phyloP scores from a whole-genome alignment of 163 green algal genomes.

The Chlorella variabilis region DNA sequence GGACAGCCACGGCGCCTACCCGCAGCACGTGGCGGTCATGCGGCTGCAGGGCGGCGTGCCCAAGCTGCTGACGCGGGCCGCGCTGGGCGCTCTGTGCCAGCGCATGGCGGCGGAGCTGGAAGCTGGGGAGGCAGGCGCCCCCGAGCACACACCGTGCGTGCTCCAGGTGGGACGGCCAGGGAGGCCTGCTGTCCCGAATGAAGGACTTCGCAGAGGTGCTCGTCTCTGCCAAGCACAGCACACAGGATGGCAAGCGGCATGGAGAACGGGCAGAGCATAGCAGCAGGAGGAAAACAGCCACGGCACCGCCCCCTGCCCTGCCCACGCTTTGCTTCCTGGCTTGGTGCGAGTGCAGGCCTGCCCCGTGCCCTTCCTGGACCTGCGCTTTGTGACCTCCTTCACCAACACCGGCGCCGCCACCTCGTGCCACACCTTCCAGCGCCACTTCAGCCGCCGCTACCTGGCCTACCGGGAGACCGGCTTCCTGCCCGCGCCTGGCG shows the following conservation, averaged over 20 bases:
- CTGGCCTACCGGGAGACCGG: background rate
- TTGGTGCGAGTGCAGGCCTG: conserved; percentile 59
- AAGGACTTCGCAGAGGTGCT: no score
- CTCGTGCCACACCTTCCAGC: conserved; percentile 68
- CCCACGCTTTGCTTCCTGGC: no score
- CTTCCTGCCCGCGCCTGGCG: background rate
- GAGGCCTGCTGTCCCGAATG: no score
- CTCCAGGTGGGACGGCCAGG: conserved; percentile 10
- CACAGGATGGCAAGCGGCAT: no score
- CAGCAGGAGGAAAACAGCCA: no score
- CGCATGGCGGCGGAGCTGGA: conserved; percentile 57
- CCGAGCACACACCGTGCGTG: conserved; percentile 31
- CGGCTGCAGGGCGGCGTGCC: conserved; percentile 48
- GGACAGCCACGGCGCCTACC: conserved; percentile 36
- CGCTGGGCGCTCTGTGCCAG: conserved; percentile 43
- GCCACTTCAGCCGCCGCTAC: conserved; percentile 66
- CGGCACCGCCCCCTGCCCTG: no score
- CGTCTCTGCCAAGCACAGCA: no score
- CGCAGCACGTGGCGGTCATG: conserved; percentile 46
- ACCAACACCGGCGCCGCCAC: conserved; percentile 54
- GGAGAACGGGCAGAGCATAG: no score
- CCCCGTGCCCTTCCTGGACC: conserved; percentile 52
- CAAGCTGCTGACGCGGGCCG: conserved; percentile 51
- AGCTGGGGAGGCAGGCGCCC: conserved; percentile 13
- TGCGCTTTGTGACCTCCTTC: conserved; percentile 66